Conservation (phyloP, 1,284 basidiomycete genomes). For the Rhodotorula sp. region DNA sequence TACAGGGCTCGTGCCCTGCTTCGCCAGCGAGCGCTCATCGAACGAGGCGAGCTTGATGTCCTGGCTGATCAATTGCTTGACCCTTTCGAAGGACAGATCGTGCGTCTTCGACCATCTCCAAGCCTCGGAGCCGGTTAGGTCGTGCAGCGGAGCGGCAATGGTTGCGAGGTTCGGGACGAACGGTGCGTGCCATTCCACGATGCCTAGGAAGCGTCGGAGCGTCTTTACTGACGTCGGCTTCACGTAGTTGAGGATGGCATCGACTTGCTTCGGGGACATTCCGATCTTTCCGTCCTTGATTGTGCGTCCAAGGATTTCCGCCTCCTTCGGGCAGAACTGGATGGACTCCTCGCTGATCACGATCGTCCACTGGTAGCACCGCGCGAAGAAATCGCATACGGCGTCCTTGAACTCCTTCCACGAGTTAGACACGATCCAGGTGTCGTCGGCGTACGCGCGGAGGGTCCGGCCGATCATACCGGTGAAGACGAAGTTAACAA, state of each 20-base stretch:
- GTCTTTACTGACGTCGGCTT: not conserved
- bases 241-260: not conserved
- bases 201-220: not conserved
- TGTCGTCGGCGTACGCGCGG: not conserved
- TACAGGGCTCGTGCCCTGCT: not conserved
- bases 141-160: not conserved
- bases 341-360: not conserved
- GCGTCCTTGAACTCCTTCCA: not conserved
- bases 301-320: not conserved
- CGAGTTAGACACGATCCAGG: not conserved
- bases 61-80: not conserved
- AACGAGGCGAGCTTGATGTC: not conserved
- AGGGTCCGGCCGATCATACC: not conserved
- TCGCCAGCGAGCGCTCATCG: not conserved
- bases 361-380: not conserved
- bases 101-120: not conserved
- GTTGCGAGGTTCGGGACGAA: not conserved
- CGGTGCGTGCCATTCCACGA: not conserved
- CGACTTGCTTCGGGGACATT: not conserved
- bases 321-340: not conserved
- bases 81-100: not conserved
- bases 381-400: not conserved
- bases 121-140: not conserved
- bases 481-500: not conserved
- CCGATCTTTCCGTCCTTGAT: not conserved